Conservation (phyloP, 2,329 filamentous ascomycete genomes). For the Emmonsiellopsis sp. region DNA sequence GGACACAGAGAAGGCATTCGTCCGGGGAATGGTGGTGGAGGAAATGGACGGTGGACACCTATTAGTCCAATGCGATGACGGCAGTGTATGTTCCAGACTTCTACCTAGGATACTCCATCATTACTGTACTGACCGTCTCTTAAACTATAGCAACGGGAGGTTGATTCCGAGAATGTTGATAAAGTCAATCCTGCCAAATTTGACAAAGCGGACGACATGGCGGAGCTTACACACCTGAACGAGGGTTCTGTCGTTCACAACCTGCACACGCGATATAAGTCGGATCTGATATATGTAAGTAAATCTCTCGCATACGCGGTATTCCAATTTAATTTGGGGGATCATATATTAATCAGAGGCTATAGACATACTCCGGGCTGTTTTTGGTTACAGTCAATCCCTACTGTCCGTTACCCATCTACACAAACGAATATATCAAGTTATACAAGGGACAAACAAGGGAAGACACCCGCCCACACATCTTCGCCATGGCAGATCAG, state of each 20-base stretch:
- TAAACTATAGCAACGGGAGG: constrained; percentile 64
- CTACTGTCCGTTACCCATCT: constrained; percentile 89
- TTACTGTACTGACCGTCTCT: neutral
- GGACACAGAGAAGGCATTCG: constrained; percentile 76
- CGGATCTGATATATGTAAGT: constrained; percentile 77
- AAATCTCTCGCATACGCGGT: too few relatives aligned
- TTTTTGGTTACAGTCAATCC: constrained; percentile 97
- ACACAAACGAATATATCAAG: constrained; percentile 92
- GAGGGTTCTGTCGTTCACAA: constrained; percentile 98
- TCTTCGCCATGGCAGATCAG: constrained; percentile 94
- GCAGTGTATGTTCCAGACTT: constrained; percentile 51
- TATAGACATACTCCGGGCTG: constrained; percentile 83
- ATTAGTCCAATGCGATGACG: constrained; percentile 87
- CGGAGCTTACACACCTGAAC: constrained; percentile 93
- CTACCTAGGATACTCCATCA: neutral
- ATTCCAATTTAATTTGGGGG: constrained; percentile 4
- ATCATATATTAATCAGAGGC: neutral
- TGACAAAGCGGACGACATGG: constrained; percentile 99
- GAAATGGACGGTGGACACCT: constrained; percentile 62
- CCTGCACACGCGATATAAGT: constrained; percentile 85
- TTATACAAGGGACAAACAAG: constrained; percentile 90
- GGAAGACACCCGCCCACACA: constrained; percentile 94
- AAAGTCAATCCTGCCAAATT: constrained; percentile 99
- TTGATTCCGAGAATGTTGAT: constrained; percentile 79
- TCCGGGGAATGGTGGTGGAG: constrained; percentile 85